phyloP scores from a whole-genome alignment of 2,329 filamentous ascomycete species.

The Fusarium virguliforme region DNA sequence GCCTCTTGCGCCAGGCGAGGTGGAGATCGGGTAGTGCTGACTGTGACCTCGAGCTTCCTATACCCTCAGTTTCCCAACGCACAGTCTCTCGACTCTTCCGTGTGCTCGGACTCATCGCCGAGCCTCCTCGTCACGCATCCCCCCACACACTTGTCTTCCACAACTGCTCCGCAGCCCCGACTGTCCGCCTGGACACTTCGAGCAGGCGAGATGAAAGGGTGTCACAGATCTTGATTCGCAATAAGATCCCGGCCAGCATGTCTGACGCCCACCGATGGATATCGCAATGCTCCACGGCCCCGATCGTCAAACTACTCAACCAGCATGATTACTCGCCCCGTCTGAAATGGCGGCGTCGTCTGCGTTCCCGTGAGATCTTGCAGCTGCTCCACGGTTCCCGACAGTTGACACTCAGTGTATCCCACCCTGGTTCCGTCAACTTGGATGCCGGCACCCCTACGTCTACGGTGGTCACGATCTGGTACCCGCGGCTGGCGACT shows the following conservation, averaged over 20 bases:
- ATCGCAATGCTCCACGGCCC: conserved; percentile 37
- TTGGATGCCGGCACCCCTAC: conserved; percentile 52
- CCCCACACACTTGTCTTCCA: conserved; percentile 36
- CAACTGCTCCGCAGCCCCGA: conserved; percentile 37
- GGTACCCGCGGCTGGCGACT: conserved; percentile 40
- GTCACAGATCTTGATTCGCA: conserved; percentile 59
- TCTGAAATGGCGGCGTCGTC: conserved; percentile 53
- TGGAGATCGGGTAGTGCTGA: conserved; percentile 20
- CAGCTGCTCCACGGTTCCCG: conserved; percentile 52
- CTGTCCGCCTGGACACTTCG: conserved; percentile 49
- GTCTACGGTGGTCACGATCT: conserved; percentile 47
- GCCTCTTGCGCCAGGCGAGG: conserved; percentile 15
- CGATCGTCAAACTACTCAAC: conserved; percentile 51
- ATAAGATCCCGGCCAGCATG: conserved; percentile 55
- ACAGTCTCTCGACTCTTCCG: conserved; percentile 30
- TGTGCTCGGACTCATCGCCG: conserved; percentile 36
- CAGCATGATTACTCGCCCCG: conserved; percentile 42
- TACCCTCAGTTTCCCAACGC: conserved; percentile 22
- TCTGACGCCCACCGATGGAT: conserved; percentile 47
- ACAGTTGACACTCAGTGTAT: conserved; percentile 48
- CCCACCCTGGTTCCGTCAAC: conserved; percentile 54
- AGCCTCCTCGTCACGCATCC: conserved; percentile 44
- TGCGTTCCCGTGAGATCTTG: conserved; percentile 53
- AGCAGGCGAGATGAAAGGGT: conserved; percentile 59
- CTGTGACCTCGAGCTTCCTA: conserved; percentile 22